These are phyloP conservation scores for Tilletia setariae DNA, from an alignment of 1,284 basidiomycete genomes.

Conservation along the genomic window DNA sequence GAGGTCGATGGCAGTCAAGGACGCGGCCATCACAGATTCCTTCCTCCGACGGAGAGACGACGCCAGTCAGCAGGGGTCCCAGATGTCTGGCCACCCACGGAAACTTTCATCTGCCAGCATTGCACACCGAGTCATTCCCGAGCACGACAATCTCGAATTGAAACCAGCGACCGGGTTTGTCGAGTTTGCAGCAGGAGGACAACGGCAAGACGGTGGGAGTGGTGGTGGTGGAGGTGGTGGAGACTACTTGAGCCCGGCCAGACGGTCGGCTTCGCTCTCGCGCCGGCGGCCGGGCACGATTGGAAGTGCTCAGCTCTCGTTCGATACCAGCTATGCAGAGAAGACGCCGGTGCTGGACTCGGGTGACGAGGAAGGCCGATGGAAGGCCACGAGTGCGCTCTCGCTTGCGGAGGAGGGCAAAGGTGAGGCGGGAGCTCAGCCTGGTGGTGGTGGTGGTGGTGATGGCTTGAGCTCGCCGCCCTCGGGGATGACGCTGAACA, in stretches of 20 bases:
- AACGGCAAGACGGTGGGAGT: neutral
- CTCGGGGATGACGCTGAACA: neutral
- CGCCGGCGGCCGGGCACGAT: neutral
- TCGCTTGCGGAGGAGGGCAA: no score
- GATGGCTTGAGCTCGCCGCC: neutral
- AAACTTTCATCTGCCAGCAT: no score
- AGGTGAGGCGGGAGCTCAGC: no score
- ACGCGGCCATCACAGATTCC: constrained; percentile 4
- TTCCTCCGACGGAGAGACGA: neutral
- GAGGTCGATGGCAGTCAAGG: neutral
- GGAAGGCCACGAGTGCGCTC: no score
- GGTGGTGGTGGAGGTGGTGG: neutral
- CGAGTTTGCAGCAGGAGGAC: neutral
- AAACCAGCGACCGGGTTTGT: no score
- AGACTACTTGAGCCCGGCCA: neutral
- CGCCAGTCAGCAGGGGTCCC: no score
- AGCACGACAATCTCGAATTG: no score
- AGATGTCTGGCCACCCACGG: no score
- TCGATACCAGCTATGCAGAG: neutral
- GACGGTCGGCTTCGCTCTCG: neutral
- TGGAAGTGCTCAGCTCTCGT: neutral
- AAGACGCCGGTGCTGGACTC: neutral
- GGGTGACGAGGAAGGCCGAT: no score
- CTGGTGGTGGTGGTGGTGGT: no score
- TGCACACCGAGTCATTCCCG: no score